Evolutionary conservation across 164 flowering plant species (phyloP).

Genomic region (Magnolia sinica): DNA sequence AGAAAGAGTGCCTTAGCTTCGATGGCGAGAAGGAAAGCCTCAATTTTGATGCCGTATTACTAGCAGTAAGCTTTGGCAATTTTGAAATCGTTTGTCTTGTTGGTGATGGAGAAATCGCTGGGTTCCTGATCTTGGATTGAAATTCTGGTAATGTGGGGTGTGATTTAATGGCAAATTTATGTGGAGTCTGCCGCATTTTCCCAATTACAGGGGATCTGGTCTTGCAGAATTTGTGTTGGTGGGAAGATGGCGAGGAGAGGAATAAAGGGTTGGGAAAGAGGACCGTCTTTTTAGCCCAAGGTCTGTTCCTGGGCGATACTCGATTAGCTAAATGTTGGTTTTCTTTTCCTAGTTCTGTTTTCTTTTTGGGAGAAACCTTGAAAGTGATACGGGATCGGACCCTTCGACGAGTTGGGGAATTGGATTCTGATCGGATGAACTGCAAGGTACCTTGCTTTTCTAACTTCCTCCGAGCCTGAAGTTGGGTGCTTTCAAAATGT

Average conservation of each 20-base stretch:
- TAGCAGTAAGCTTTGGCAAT: not conserved
- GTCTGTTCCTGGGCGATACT: slow-evolving; percentile 73
- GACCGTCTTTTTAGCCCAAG: slow-evolving; percentile 84
- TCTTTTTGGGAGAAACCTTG: slow-evolving; percentile 57
- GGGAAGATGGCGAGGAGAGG: slow-evolving; percentile 44
- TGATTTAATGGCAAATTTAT: slow-evolving; percentile 78
- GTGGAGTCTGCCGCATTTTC: slow-evolving; percentile 43
- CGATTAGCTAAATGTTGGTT: slow-evolving; percentile 44
- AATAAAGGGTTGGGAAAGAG: slow-evolving; percentile 88
- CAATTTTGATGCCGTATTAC: not conserved
- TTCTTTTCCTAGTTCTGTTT: slow-evolving; percentile 37
- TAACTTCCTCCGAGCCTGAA: slow-evolving; percentile 47
- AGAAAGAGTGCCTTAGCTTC: slow-evolving; percentile 58
- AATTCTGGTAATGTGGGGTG: slow-evolving; percentile 48
- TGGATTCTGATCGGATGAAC: slow-evolving; percentile 38
- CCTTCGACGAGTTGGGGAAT: slow-evolving; percentile 45
- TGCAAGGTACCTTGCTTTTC: slow-evolving; percentile 57
- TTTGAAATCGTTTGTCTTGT: slow-evolving; percentile 19
- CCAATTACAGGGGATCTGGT: slow-evolving; percentile 65
- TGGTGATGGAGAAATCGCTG: slow-evolving; percentile 45
- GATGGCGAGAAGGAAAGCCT: slow-evolving; percentile 5
- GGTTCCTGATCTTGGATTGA: slow-evolving; percentile 47
- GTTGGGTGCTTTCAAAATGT: slow-evolving; percentile 26
- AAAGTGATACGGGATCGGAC: slow-evolving; percentile 77
- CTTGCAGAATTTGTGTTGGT: slow-evolving; percentile 48